Conservation (phyloP, 192 early-diverging fungal genomes). For the Gryganskiella cystojenkinii region DNA sequence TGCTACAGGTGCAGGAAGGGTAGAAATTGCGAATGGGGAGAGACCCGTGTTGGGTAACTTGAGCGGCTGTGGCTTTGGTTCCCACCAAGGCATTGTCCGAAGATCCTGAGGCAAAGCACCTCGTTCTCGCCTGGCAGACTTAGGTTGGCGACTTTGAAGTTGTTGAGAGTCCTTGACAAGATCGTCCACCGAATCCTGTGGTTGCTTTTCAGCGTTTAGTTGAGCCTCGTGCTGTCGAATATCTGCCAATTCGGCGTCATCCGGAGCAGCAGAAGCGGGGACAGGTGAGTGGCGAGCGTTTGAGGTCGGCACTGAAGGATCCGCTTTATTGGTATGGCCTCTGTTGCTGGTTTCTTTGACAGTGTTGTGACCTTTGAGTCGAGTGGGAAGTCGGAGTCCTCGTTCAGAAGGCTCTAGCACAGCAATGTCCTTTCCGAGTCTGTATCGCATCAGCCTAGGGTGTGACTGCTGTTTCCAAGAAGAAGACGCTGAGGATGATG, state of each 20-base stretch:
- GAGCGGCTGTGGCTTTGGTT: conserved; percentile 40
- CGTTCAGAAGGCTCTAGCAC: conserved; percentile 32
- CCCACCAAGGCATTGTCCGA: conserved; percentile 43
- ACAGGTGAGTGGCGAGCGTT: too few relatives aligned
- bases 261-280: conserved; percentile 3
- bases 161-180: background rate
- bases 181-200: background rate
- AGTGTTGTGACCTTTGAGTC: background rate
- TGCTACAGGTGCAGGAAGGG: conserved; percentile 31
- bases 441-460: conserved; percentile 20
- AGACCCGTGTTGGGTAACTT: conserved; percentile 36
- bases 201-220: background rate
- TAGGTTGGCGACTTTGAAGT: too few relatives aligned
- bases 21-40: conserved; percentile 41
- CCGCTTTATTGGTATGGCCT: too few relatives aligned
- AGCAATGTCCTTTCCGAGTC: conserved; percentile 25
- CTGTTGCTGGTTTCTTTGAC: too few relatives aligned
- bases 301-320: too few relatives aligned
- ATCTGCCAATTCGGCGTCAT: conserved; percentile 7
- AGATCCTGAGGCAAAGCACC: background rate
- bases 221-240: background rate
- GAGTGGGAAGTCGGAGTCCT: conserved; percentile 20
- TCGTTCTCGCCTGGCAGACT: background rate
- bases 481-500: too few relatives aligned
- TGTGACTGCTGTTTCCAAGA: background rate